Evolutionary conservation across 495 filamentous ascomycete genomes (phyloP), one percentile per base, ranked within the genome.

Genomic region (Cairneyella variabilis): DNA sequence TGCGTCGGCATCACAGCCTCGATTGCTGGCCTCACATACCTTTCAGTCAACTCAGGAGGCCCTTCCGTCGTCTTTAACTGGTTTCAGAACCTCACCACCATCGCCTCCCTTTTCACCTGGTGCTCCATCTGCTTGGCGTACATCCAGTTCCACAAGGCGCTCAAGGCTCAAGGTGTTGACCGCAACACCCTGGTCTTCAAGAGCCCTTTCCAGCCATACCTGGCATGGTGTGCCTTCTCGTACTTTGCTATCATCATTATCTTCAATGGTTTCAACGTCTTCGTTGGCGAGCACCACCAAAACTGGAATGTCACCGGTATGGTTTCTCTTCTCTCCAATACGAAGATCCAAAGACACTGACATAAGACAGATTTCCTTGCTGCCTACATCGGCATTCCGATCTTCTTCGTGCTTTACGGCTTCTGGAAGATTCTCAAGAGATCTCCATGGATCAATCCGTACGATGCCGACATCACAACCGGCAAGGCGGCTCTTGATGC

Each of bases 401-500:
- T 84, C 53, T 85, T 84, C 58, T 61, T 71, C 11, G 28, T 67
- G 20, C 67, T 88, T 18, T 87, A 79, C 57, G 39, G 77, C 1
- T 73, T 74, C 25, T 83, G 76, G 59, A 83, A 83, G 60, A 30
- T 80, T 8, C 57, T 76, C 26, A 74, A 83, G 40, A 63, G 68
- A 4, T 63, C 77, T 16, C 17, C 17, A 3, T 50, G 30, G 28
- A 40, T 54, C 21, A 23, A 48, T 18, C 59, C 59, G 2, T 68
- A 59, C 9, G 73, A 83, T 23, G 77, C 80, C 48, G 85, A 87
- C 59, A 75, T 87, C 25, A 76, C 68, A 58, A 83, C 73, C 21
- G 83, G 83, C 9, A 86, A 85, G 67, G 76, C 73, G 3, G 82
- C 78, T 43, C 58, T 86, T 23, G 83, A 86, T 68, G 69, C 68